Percentiles rank a stretch among this genome's conserved stretches.
Evolutionary conservation across 257 asterid genomes (phyloP).

Genomic region (Datura wrightii): DNA sequence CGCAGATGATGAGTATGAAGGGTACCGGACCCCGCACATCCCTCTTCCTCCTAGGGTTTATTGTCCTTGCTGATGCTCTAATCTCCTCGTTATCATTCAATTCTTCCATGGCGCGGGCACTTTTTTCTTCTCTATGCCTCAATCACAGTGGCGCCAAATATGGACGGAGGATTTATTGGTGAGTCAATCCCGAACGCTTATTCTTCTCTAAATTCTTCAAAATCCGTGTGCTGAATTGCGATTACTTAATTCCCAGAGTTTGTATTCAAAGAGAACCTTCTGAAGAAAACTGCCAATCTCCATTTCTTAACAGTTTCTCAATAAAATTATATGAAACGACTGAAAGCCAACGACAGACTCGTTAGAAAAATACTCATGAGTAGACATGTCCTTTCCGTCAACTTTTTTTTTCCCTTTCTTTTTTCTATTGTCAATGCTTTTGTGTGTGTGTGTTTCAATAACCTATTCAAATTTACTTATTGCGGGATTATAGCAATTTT

Average conservation of each 20-base stretch:
- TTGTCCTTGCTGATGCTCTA: conserved; percentile 7
- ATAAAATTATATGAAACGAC: too few species aligned
- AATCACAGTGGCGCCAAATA: neutral
- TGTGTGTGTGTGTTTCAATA: neutral
- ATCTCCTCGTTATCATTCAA: conserved; percentile 21
- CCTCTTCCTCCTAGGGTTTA: conserved; percentile 47
- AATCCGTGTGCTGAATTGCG: neutral
- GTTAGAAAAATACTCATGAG: neutral
- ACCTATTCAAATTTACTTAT: neutral
- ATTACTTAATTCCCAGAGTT: neutral
- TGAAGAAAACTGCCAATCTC: neutral
- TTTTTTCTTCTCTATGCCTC: neutral
- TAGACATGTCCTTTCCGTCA: neutral
- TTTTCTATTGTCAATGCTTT: neutral
- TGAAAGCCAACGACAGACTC: neutral
- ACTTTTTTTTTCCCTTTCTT: neutral
- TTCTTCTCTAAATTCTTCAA: conserved; percentile 17
- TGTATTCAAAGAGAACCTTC: conserved; percentile 22
- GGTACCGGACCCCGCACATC: conserved; percentile 37
- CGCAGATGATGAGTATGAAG: conserved; percentile 65
- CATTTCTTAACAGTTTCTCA: neutral
- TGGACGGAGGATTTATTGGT: neutral
- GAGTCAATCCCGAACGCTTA: neutral
- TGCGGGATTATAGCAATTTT: neutral
- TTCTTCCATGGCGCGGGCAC: conserved; percentile 15